These are phyloP conservation scores for Hirschioporus abietinus DNA, from an alignment of 768 basidiomycete species.

Conservation along the genomic window DNA sequence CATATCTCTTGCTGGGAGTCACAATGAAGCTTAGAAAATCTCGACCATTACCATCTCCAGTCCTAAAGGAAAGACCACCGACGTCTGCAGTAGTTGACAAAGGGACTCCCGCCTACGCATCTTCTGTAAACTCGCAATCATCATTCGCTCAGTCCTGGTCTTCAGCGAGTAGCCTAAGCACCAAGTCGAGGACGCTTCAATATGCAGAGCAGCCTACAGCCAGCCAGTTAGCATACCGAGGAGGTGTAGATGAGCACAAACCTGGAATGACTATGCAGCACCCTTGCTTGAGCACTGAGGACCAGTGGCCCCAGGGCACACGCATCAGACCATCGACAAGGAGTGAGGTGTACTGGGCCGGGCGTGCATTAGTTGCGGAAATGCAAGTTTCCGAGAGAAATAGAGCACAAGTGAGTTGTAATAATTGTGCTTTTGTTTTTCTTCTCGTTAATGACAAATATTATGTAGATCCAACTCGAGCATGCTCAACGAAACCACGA, in stretches of 20 bases:
- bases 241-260: not conserved
- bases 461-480: not conserved
- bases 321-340: not conserved
- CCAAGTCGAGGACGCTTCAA: not conserved
- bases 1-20: no score
- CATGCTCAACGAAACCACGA: not conserved
- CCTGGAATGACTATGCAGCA: not conserved
- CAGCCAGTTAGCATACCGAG: not conserved
- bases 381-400: not conserved
- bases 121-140: not conserved
- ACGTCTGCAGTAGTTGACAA: not conserved
- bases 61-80: not conserved
- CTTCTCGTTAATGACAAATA: no score
- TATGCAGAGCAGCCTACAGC: not conserved
- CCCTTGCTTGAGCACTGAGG: not conserved
- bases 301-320: not conserved
- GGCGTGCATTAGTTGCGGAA: not conserved
- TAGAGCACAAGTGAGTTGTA: not conserved
- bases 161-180: not conserved
- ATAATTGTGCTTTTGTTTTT: no score
- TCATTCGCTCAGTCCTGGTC: not conserved
- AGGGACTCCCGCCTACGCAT: not conserved
- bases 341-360: not conserved
- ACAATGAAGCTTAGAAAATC: not conserved
- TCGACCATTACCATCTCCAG: not conserved